Percentiles rank a stretch among this genome's conserved stretches.
These are phyloP conservation scores for Bertia moriformis DNA, from an alignment of 2,329 filamentous ascomycete species.

Conservation along the genomic window DNA sequence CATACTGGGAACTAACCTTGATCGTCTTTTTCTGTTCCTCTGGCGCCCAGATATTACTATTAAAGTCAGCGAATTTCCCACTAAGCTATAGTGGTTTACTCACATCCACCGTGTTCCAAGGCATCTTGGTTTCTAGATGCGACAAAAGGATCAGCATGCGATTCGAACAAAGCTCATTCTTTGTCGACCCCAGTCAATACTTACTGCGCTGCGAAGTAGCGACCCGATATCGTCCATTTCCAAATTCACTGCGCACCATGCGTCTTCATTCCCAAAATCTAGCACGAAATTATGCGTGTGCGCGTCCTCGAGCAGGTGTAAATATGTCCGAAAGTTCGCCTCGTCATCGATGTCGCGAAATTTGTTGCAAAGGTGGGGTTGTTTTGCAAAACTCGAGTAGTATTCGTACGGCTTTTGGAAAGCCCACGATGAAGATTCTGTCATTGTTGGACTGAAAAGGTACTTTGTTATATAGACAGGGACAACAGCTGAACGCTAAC, in stretches of 20 bases:
- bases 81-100: too few species aligned
- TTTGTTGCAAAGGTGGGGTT: not conserved
- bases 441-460: too few species aligned
- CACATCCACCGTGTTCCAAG: conserved; percentile 1
- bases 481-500: too few species aligned
- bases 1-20: not conserved
- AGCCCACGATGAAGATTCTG: too few species aligned
- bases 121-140: not conserved
- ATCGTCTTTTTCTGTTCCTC: not conserved
- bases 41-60: not conserved
- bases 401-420: not conserved
- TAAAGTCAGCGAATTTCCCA: too few species aligned
- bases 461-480: too few species aligned
- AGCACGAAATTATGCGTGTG: not conserved
- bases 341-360: not conserved
- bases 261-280: conserved; percentile 1
- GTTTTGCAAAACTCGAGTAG: not conserved
- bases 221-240: not conserved
- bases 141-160: not conserved
- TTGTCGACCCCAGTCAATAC: not conserved
- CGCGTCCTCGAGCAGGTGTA: not conserved
- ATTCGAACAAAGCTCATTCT: not conserved
- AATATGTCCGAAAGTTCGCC: not conserved
- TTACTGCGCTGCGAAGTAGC: not conserved
- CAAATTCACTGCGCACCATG: not conserved